Base-by-base conservation (phyloP, 2,329 filamentous ascomycete genomes). In the Ciborinia camelliae region DNA sequence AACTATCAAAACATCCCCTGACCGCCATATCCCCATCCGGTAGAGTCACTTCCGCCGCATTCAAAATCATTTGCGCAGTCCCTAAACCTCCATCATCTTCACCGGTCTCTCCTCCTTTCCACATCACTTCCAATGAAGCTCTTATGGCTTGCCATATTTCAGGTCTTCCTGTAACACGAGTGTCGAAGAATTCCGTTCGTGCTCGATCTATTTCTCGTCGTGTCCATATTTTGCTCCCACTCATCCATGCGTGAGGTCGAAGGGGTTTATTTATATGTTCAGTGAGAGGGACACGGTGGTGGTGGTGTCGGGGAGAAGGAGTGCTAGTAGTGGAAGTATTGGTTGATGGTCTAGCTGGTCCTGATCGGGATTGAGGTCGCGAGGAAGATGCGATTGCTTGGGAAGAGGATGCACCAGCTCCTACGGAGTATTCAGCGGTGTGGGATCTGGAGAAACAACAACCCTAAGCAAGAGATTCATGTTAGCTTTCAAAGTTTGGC, bases 151-250 rank as follows among this genome's bases (percentile, higher is more conserved):
- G 86, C 94, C 94, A 98, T 32, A 95, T 84, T 76, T 97, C 91
- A 5, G 82, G 73, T 4, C 86, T 83, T 2, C 92, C 92, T 0
- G 89, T 90, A 20, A 96, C 91, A 54, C 92, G 82, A 1, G 93
- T 97, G 67, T 97, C 92, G 77, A 96, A 98, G 81, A 96, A 97
- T 67, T 92, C 92, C 57, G 79, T 79, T 57, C 94, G 85, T 77
- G 97, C 91, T 39, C 81, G 82, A 65, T 86, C 84, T 2, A 97
- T 80, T 62, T 88, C 80, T 20, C 78, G 74, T n/a, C 84, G 85
- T 0, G 90, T 92, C 90, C 90, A 96, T 20, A 79, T 77, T 26
- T 84, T 84, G 62, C 82, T 81, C 67, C 82, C 83, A 64, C 87
- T 85, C 15, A 79, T 79, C 90, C 90, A 92, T 63, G 82, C 78